These are phyloP conservation scores for Melastoma malabathricum DNA, from an alignment of 345 rosid species.

Conservation along the genomic window DNA sequence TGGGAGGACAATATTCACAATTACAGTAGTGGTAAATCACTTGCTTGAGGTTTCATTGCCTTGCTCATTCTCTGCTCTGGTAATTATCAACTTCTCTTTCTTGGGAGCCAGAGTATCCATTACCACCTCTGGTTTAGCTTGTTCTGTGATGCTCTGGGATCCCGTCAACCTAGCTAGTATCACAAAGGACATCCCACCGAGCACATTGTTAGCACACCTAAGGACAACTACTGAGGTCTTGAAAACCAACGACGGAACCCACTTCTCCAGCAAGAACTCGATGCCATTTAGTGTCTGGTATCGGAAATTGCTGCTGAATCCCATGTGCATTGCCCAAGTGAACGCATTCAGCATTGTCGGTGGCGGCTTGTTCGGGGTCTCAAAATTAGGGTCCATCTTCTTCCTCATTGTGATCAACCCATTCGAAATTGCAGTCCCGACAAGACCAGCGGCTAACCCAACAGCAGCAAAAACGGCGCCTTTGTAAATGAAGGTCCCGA, in stretches of 20 bases:
- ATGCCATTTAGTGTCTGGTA: slow-evolving; percentile 81
- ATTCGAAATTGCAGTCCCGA: slow-evolving; percentile 69
- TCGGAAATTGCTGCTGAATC: slow-evolving; percentile 76
- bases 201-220: slow-evolving; percentile 64
- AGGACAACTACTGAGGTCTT: slow-evolving; percentile 75
- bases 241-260: slow-evolving; percentile 46
- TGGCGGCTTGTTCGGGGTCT: slow-evolving; percentile 84
- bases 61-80: slow-evolving; percentile 7
- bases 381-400: slow-evolving; percentile 86
- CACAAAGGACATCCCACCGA: slow-evolving; percentile 93
- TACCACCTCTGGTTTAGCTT: slow-evolving; percentile 8
- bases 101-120: slow-evolving; percentile 13
- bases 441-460: slow-evolving; percentile 88
- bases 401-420: slow-evolving; percentile 79
- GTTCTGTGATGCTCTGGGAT: slow-evolving; percentile 42
- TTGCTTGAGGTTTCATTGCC: slow-evolving; percentile 10
- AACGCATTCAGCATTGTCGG: slow-evolving; percentile 68
- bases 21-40: not conserved
- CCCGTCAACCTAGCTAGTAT: slow-evolving; percentile 88
- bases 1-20: not conserved
- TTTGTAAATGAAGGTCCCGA: slow-evolving; percentile 71
- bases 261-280: slow-evolving; percentile 59
- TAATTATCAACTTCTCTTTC: slow-evolving; percentile 23
- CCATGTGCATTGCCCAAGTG: slow-evolving; percentile 96
- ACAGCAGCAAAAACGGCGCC: slow-evolving; percentile 79